Base-by-base conservation (phyloP, 306 rosid genomes). In the Chamaecrista fasciculata region DNA sequence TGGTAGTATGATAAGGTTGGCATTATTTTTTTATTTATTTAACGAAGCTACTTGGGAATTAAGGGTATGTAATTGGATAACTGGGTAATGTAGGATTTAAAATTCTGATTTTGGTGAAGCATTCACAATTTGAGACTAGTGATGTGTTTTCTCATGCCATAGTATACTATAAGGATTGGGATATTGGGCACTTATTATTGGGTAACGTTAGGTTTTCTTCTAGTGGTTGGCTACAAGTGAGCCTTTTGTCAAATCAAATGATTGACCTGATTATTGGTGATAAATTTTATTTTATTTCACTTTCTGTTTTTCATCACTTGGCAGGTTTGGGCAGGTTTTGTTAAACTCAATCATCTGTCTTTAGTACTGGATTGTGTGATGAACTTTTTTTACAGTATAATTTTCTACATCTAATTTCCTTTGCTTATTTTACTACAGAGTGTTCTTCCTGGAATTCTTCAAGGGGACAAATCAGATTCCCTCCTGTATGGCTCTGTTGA, bases 371-470 rank as follows among this genome's bases (percentile, higher is more conserved):
- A 67, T 62, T 29, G 2, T 44, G 39, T 12, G 10, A 4, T 18
- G 65, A 59, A 25, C 31, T 4, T 25, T 62, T 57, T 78, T 71
- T 68, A 57, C 57, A 40, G 36, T 36, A 40, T 61, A 49, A 63
- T 19, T 20, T 74, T 34, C 15, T 40, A 4, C 52, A 15, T 68
- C 42, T 46, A 33, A 77, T 76, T 60, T 59, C 16, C 16, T 63
- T 34, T 64, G 12, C 59, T 12, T 65, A 43, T 72, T 60, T 49
- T 65, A 60, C 73, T 81, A 82, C 89, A 93, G 99, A 95, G 99
- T 76, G 97, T 95, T 74, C 81, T 95, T 21, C 99, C 99, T 4
- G 99, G 99, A 62, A 95, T 95, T 83, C 99, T 95, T 83, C 99
- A 91, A 83, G 99, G 99, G 68, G 99, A 95, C 75, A 95, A 95